Conservation (phyloP, 345 rosid genomes). For the Boechera divaricarpa region DNA sequence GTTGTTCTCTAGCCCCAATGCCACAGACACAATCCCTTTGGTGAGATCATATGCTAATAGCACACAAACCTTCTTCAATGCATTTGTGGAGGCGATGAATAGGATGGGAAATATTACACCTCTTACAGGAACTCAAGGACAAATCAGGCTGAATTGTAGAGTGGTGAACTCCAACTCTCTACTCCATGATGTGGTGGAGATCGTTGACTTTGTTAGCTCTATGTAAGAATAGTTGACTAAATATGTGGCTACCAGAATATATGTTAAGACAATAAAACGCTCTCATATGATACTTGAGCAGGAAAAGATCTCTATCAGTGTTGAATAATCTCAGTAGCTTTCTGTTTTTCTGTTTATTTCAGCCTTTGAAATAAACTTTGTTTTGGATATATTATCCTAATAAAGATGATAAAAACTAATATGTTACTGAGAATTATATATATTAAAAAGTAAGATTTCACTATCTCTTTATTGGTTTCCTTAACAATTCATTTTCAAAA, state of each 20-base stretch:
- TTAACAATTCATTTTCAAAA: no score
- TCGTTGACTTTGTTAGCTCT: constrained; percentile 39
- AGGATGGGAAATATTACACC: constrained; percentile 72
- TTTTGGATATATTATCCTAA: no score
- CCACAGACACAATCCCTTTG: constrained; percentile 54
- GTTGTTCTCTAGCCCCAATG: constrained; percentile 54
- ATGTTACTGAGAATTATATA: no score
- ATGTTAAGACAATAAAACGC: not conserved
- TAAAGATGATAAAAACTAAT: no score
- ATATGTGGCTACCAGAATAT: not conserved
- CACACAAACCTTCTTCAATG: constrained; percentile 49
- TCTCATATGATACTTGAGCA: no score
- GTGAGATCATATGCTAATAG: constrained; percentile 55
- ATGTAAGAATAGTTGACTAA: constrained; percentile 11
- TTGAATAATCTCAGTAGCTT: no score
- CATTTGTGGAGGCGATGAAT: constrained; percentile 64
- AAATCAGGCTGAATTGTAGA: constrained; percentile 66
- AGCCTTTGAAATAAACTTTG: no score
- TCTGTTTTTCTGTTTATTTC: no score
- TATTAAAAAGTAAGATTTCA: no score
- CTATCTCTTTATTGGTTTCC: no score
- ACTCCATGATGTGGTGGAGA: constrained; percentile 31
- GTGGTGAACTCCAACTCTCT: constrained; percentile 39
- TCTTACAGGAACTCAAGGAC: constrained; percentile 58
- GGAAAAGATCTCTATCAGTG: no score